These are phyloP conservation scores for Diphasiastrum complanatum DNA, from an alignment of 83 land plant species.

Conservation along the genomic window DNA sequence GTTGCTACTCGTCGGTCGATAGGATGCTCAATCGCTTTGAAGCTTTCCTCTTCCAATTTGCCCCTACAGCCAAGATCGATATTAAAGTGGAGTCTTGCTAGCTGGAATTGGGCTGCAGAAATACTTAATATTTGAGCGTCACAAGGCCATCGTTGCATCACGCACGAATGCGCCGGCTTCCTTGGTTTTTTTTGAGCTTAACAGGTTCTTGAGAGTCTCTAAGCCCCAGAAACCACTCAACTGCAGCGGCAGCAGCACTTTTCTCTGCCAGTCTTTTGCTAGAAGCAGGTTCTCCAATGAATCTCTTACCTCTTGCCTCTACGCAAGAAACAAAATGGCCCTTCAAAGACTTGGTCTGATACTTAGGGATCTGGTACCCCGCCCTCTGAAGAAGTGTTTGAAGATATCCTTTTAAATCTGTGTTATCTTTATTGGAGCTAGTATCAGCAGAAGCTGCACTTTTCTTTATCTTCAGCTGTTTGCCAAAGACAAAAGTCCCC, in stretches of 20 bases:
- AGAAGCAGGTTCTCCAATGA: slow-evolving; percentile 59
- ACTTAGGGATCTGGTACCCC: slow-evolving; percentile 64
- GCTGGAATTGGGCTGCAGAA: no score
- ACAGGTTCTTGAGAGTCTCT: no score
- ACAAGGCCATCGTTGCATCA: no score
- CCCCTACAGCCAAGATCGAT: no score
- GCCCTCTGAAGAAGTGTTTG: slow-evolving; percentile 66
- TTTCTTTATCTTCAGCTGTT: slow-evolving; percentile 25
- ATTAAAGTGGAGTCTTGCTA: no score
- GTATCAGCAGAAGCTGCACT: slow-evolving; percentile 12
- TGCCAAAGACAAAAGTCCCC: slow-evolving; percentile 75
- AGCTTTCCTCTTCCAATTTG: no score
- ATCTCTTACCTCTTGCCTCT: slow-evolving; percentile 66
- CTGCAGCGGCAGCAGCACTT: slow-evolving; percentile 72
- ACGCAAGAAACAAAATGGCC: slow-evolving; percentile 59
- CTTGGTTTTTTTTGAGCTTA: no score
- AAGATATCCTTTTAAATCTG: slow-evolving; percentile 66
- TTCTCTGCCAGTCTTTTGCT: slow-evolving; percentile 78
- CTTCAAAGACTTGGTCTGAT: slow-evolving; percentile 50
- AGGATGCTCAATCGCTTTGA: no score
- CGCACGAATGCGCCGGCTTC: no score
- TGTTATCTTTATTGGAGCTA: slow-evolving; percentile 33
- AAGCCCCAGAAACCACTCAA: slow-evolving; percentile 46
- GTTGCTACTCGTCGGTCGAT: no score
- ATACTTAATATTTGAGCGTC: no score